Conservation (phyloP, 2,329 filamentous ascomycete genomes). For the Phyllosticta citrichinensis region DNA sequence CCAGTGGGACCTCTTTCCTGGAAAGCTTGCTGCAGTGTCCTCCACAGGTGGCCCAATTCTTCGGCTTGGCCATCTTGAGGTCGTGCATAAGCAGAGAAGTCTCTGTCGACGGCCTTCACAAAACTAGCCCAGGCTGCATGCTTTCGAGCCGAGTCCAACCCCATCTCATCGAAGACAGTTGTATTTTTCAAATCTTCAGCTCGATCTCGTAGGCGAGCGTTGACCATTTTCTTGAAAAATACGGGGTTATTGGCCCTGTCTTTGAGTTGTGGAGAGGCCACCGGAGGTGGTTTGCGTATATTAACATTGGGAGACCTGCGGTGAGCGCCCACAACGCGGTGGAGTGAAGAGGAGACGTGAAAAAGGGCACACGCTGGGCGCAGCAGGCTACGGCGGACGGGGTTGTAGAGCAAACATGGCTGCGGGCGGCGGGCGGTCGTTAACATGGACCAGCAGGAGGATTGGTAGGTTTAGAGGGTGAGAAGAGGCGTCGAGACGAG, state of each 20-base stretch:
- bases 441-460: neutral
- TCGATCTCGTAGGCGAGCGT: neutral
- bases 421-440: neutral
- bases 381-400: neutral
- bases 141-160: neutral
- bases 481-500: neutral
- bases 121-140: neutral
- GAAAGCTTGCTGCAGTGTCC: slow-evolving; percentile 3
- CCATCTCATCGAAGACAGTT: neutral
- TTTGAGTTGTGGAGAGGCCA: neutral
- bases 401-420: neutral
- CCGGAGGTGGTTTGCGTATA: too few species aligned
- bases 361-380: neutral
- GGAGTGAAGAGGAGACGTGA: neutral
- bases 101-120: neutral
- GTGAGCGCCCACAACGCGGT: neutral
- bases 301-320: too few species aligned
- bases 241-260: neutral
- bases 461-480: neutral
- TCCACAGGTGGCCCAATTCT: neutral
- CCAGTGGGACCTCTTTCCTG: slow-evolving; percentile 24
- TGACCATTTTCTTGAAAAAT: neutral
- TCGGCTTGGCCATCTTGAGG: neutral
- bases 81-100: neutral
- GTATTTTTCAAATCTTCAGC: neutral